Evolutionary conservation across 106 monocot genomes (phyloP), one percentile per base, ranked within the genome.

Genomic region (Dendrobium nobile): DNA sequence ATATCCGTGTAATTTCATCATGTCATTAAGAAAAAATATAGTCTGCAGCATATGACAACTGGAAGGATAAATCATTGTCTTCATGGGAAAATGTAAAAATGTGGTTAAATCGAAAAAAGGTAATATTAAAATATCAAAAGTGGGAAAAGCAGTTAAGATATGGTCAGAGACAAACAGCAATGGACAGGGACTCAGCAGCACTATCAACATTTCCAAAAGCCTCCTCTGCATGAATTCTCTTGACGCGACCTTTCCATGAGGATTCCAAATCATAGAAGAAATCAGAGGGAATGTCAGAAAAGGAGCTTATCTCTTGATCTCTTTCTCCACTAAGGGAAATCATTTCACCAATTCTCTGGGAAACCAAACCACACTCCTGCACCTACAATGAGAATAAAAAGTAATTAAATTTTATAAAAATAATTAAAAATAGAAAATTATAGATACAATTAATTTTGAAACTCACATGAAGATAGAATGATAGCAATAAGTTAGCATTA

Each of bases 261-360:
- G 85, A 95, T 75, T 99, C 99, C 92, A 95, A 88, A 84, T 93
- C 93, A 73, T 88, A 87, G 73, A 99, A 99, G 80, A 99, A 99
- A 1, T 91, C 99, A 65, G 28, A 73, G 13, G 99, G 99, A 77
- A 99, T 85, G 55, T 75, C 58, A 77, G 88, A 85, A 79, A 82
- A 90, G 27, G 91, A 93, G 83, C 82, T 91, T 77, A 91, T 87
- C 58, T 80, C 77, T 80, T 95, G 95, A 84, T 87, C 99, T 77
- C 56, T 84, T 82, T 99, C 99, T 79, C 78, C 90, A 73, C 75
- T 83, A 72, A 88, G 77, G 85, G 83, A 99, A 16, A 99, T 91
- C 55, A 91, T 87, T 84, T 99, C 95, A 87, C 85, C 80, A 81
- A 99, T 93, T 84, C 88, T 91, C 73, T 78, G 73, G 33, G 95